Conservation (phyloP, 176 grass and related monocot genomes). For the Phoenix roebelenii region DNA sequence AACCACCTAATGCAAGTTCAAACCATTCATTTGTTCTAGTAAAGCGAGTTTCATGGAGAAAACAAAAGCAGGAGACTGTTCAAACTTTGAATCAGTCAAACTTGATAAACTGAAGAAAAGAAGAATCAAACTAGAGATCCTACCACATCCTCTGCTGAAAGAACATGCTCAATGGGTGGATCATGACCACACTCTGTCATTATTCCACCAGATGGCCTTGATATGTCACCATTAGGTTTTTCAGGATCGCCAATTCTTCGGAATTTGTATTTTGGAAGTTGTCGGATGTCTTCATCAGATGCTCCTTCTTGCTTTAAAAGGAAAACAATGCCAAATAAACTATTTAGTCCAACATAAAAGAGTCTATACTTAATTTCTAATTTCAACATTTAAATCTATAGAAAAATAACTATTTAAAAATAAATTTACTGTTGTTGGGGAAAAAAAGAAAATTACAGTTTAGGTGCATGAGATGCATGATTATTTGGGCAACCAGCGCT, state of each 20-base stretch:
- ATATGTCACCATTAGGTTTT: not conserved
- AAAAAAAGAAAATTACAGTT: too few relatives aligned
- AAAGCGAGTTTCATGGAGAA: not conserved
- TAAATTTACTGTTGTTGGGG: too few relatives aligned
- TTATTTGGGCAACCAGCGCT: too few relatives aligned
- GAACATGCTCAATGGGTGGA: slow-evolving; percentile 20
- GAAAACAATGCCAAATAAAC: not conserved
- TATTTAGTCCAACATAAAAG: too few relatives aligned
- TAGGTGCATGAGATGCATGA: too few relatives aligned
- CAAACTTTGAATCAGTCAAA: not conserved
- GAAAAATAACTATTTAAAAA: too few relatives aligned
- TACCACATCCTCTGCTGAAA: slow-evolving; percentile 30
- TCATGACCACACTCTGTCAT: slow-evolving; percentile 33
- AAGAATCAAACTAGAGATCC: too few relatives aligned
- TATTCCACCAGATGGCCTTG: slow-evolving; percentile 19
- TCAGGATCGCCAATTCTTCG: slow-evolving; percentile 17
- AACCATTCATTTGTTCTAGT: not conserved
- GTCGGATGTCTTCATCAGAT: slow-evolving; percentile 39
- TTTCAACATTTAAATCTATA: too few relatives aligned
- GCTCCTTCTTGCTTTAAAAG: slow-evolving; percentile 31
- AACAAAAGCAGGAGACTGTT: not conserved
- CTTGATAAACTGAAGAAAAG: not conserved
- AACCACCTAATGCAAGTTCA: too few relatives aligned
- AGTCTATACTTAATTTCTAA: too few relatives aligned
- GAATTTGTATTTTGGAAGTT: slow-evolving; percentile 38